Evolutionary conservation across 495 filamentous ascomycete species (phyloP).

Genomic region (Penicillium cataractarum): DNA sequence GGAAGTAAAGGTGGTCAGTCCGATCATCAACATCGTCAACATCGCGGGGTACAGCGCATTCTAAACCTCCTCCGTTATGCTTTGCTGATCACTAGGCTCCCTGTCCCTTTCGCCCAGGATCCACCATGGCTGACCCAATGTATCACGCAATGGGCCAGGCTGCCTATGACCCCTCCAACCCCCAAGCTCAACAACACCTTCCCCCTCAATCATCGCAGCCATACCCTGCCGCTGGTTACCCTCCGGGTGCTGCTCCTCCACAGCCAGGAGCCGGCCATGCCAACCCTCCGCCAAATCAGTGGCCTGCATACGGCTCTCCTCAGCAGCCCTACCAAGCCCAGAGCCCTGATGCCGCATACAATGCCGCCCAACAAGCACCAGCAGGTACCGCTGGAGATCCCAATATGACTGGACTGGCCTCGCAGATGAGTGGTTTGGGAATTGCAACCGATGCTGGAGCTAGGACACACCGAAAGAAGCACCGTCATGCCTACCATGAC

Average conservation of each 20-base stretch:
- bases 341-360: conserved; percentile 37
- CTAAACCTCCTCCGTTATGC: conserved; percentile 21
- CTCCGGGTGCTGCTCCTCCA: conserved; percentile 61
- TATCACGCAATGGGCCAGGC: conserved; percentile 72
- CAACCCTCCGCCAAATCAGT: conserved; percentile 41
- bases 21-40: conserved; percentile 35
- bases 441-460: conserved; percentile 66
- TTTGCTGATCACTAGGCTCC: conserved; percentile 13
- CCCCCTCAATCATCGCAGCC: conserved; percentile 47
- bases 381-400: conserved; percentile 40
- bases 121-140: conserved; percentile 74
- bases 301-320: conserved; percentile 48
- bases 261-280: conserved; percentile 57
- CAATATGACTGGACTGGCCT: conserved; percentile 63
- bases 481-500: conserved; percentile 88
- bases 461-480: conserved; percentile 82
- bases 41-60: conserved; percentile 21
- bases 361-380: conserved; percentile 37
- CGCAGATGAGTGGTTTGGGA: conserved; percentile 85
- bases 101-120: conserved; percentile 25
- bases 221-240: conserved; percentile 38
- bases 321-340: conserved; percentile 35
- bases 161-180: conserved; percentile 67
- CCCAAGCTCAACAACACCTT: conserved; percentile 64
- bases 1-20: conserved; percentile 45